Evolutionary conservation across 345 rosid species (phyloP), one percentile per base, ranked within the genome.

Genomic region (Citropsis articulata): DNA sequence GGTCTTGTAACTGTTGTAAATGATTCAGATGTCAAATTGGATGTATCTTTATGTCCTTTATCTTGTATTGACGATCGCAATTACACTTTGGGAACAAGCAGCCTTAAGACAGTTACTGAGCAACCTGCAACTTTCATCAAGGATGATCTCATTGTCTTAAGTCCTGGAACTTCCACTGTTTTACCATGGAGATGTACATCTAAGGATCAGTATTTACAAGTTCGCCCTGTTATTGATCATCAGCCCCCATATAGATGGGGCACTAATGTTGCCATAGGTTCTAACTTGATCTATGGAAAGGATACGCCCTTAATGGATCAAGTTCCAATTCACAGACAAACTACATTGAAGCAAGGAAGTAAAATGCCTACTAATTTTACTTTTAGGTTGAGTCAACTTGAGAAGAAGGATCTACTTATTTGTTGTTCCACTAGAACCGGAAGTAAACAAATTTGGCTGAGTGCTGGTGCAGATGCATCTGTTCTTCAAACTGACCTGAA

Each of bases 401-500:
- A 94, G 88, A 94, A 94, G 89, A 96, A 96, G 82, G 99, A 96
- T 89, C 82, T 90, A 84, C 91, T 96, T 71, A 78, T 92, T 77
- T 86, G 81, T 79, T 92, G 97, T 82, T 83, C 53, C 78, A 84
- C 94, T 70, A 71, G 85, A 77, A 66, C 79, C 71, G 91, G 89
- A 80, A 90, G 85, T 76, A 90, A 89, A 83, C 91, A 87, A 68
- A 81, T 92, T 77, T 96, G 99, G 99, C 91, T 96, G 75, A 94
- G 98, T 77, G 77, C 91, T 62, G 92, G 97, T 73, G 86, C 93
- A 77, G 99, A 96, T 83, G 99, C 99, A 7, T 85, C 93, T 14
- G 88, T 92, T 82, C 99, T 96, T 81, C 89, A 91, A 64, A 92
- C 99, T 42, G 99, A 96, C 76, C 84, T 91, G 72, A 96, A 96